phyloP scores from a whole-genome alignment of 1,284 basidiomycete species.

The Trichosporon faecale region DNA sequence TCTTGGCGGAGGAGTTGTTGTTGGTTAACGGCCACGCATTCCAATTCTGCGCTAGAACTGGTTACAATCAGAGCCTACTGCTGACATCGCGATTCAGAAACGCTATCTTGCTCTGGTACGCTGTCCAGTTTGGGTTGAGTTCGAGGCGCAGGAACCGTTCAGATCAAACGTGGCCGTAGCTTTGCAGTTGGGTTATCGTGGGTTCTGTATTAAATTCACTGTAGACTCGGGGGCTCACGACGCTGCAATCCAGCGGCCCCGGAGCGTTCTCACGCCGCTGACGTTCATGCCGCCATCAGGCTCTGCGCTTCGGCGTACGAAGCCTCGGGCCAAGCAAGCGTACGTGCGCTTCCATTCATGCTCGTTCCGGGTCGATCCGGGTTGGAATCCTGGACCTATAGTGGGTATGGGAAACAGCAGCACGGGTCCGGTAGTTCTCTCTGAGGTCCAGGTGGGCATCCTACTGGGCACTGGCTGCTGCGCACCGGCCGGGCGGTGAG shows the following conservation, averaged over 20 bases:
- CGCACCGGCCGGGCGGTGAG: background rate
- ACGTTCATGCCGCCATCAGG: background rate
- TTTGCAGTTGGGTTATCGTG: background rate
- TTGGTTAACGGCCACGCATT: background rate
- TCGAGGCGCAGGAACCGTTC: background rate
- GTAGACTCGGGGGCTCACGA: background rate
- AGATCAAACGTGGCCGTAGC: background rate
- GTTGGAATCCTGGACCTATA: background rate
- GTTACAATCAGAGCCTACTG: background rate
- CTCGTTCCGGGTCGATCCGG: background rate
- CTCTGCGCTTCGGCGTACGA: background rate
- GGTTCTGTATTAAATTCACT: background rate
- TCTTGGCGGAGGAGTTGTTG: background rate
- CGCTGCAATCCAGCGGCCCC: background rate
- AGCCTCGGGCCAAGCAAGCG: background rate
- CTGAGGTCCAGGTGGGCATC: background rate
- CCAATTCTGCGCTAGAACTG: background rate
- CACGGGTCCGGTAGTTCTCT: background rate
- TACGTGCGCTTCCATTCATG: background rate
- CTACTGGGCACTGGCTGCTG: background rate
- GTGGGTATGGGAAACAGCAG: background rate
- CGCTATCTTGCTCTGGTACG: background rate
- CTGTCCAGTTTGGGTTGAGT: background rate
- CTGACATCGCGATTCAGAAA: background rate
- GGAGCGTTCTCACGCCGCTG: conserved; percentile 1